Evolutionary conservation across 2,329 filamentous ascomycete genomes (phyloP).

Genomic region (Monosporascus cannonballus): DNA sequence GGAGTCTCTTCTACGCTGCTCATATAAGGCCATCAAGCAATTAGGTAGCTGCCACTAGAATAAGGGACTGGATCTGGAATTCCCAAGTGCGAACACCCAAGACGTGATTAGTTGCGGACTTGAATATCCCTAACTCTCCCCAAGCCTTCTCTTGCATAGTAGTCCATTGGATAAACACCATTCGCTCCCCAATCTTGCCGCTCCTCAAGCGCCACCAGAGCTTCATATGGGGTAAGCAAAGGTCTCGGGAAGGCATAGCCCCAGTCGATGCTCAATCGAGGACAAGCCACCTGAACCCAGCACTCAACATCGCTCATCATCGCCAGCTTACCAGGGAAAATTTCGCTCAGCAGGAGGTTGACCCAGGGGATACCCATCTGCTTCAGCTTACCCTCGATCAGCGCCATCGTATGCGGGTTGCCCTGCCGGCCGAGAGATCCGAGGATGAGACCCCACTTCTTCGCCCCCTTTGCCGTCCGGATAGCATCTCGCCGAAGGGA

Average conservation of each 20-base stretch:
- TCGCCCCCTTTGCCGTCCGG: conserved; percentile 63
- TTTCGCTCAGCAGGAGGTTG: conserved; percentile 84
- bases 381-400: conserved; percentile 74
- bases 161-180: conserved; percentile 93
- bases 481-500: conserved; percentile 74
- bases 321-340: conserved; percentile 91
- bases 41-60: too few species aligned
- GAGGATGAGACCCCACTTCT: conserved; percentile 91
- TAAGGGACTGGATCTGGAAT: too few species aligned
- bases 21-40: too few species aligned
- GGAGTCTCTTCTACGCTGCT: too few species aligned
- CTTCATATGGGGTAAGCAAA: conserved; percentile 89
- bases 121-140: conserved; percentile 60
- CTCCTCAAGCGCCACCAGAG: conserved; percentile 78
- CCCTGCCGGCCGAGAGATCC: conserved; percentile 90
- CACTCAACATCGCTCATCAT: conserved; percentile 93
- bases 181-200: conserved; percentile 64
- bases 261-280: conserved; percentile 97
- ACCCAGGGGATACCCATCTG: conserved; percentile 72
- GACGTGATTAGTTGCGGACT: conserved; percentile 12
- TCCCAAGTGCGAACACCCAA: too few species aligned
- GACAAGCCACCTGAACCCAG: conserved; percentile 98
- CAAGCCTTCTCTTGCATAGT: conserved; percentile 86
- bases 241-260: conserved; percentile 91
- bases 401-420: conserved; percentile 83